Evolutionary conservation across 805 yeast genomes (phyloP).

Genomic region (Schizosaccharomyces octosporus): DNA sequence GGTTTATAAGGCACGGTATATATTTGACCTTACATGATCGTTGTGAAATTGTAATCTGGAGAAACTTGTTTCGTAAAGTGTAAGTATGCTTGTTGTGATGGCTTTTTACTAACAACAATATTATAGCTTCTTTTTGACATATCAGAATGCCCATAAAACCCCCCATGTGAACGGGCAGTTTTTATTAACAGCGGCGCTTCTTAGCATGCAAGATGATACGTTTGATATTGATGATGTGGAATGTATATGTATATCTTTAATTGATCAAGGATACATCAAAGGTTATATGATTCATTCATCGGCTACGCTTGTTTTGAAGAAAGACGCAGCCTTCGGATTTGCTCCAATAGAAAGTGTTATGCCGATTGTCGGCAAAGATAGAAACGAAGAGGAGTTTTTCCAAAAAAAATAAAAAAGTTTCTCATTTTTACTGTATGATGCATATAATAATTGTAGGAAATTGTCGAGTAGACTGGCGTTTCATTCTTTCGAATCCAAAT

Average conservation of each 20-base stretch:
- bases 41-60: slow-evolving; percentile 12
- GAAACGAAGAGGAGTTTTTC: neutral
- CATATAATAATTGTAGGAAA: too few species aligned
- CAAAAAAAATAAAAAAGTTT: neutral
- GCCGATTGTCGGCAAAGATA: neutral
- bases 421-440: too few species aligned
- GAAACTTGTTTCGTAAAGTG: slow-evolving; percentile 10
- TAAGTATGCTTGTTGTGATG: neutral
- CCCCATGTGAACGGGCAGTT: neutral
- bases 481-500: too few species aligned
- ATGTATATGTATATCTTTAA: slow-evolving; percentile 13
- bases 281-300: slow-evolving; percentile 4
- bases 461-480: too few species aligned
- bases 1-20: slow-evolving; percentile 10
- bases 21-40: slow-evolving; percentile 11
- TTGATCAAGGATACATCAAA: slow-evolving; percentile 15
- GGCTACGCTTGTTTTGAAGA: neutral
- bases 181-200: slow-evolving; percentile 1
- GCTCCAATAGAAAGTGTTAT: neutral
- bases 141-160: neutral
- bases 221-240: slow-evolving; percentile 11
- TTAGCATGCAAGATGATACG: neutral
- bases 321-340: neutral
- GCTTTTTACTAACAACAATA: neutral
- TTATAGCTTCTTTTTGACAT: neutral